A percentile compares a stretch with the other conserved stretches of the same genome.
Evolutionary conservation across 1,139 yeast species (phyloP).

Genomic region (Pneumocystis wakefieldiae): DNA sequence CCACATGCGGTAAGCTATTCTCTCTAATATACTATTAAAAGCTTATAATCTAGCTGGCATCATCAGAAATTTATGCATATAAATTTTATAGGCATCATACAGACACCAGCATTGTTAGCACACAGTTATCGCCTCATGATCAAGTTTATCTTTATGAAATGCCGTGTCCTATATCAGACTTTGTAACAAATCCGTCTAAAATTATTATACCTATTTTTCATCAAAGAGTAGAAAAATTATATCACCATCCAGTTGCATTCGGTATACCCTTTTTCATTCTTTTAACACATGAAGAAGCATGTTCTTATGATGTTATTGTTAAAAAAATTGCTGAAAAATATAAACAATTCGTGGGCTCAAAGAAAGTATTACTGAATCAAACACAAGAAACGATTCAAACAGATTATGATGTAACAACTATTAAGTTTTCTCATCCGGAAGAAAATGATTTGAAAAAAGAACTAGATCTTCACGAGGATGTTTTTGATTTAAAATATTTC

Average conservation of each 20-base stretch:
- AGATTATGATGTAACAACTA: neutral
- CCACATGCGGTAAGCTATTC: constrained; percentile 13
- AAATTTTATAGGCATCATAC: constrained; percentile 60
- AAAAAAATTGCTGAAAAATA: constrained; percentile 29
- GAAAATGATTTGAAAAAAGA: neutral
- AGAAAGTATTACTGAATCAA: neutral
- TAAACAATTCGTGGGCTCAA: constrained; percentile 13
- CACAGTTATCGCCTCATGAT: constrained; percentile 46
- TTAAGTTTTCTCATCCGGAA: neutral
- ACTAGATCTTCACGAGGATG: neutral
- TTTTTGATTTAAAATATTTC: neutral
- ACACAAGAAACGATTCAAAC: neutral
- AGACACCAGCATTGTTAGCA: constrained; percentile 47
- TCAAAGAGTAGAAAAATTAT: constrained; percentile 8
- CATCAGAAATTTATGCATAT: constrained; percentile 57
- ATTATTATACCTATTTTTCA: constrained; percentile 12
- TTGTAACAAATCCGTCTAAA: constrained; percentile 1
- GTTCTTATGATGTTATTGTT: constrained; percentile 41
- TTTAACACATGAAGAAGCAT: constrained; percentile 34
- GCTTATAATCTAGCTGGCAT: constrained; percentile 29
- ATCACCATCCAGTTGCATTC: constrained; percentile 25
- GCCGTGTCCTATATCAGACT: constrained; percentile 24
- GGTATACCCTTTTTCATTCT: constrained; percentile 67
- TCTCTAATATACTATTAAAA: constrained; percentile 15
- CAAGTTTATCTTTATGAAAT: constrained; percentile 57